Percentiles rank a stretch among this genome's conserved stretches.
phyloP scores from a whole-genome alignment of 1,139 yeast genomes.

The Entelexis sorbosivorans region DNA sequence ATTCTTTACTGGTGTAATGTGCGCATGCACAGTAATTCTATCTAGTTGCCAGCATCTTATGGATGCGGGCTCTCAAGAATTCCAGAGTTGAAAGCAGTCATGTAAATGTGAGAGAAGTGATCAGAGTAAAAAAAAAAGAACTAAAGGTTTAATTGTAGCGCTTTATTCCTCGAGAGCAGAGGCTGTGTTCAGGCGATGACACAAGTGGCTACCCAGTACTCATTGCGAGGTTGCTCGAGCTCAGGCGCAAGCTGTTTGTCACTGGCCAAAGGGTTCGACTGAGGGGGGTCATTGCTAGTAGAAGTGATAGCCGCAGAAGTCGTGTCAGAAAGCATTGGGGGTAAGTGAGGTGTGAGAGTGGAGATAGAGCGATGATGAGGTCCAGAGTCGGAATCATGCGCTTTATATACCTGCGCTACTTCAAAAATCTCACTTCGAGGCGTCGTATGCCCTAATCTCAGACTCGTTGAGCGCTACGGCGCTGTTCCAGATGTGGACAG shows the following conservation, averaged over 20 bases:
- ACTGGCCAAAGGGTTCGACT: background rate
- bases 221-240: constrained; percentile 1
- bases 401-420: background rate
- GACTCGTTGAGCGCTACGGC: too few relatives aligned
- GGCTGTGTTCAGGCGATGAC: constrained; percentile 1
- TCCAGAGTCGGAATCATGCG: background rate
- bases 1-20: background rate
- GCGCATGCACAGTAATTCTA: constrained; percentile 2
- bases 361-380: background rate
- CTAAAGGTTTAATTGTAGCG: too few relatives aligned
- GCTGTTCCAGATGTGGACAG: too few relatives aligned
- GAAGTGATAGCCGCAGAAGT: background rate
- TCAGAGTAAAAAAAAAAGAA: too few relatives aligned
- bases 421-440: too few relatives aligned
- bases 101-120: background rate
- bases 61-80: background rate
- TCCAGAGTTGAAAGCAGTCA: background rate
- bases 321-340: background rate
- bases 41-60: background rate
- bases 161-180: too few relatives aligned
- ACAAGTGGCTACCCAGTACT: background rate
- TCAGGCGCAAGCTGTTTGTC: constrained; percentile 2
- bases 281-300: background rate
- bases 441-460: too few relatives aligned
- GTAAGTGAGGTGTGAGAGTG: background rate